Conservation (phyloP, 1,284 basidiomycete species). For the Phenoliferia sp. region DNA sequence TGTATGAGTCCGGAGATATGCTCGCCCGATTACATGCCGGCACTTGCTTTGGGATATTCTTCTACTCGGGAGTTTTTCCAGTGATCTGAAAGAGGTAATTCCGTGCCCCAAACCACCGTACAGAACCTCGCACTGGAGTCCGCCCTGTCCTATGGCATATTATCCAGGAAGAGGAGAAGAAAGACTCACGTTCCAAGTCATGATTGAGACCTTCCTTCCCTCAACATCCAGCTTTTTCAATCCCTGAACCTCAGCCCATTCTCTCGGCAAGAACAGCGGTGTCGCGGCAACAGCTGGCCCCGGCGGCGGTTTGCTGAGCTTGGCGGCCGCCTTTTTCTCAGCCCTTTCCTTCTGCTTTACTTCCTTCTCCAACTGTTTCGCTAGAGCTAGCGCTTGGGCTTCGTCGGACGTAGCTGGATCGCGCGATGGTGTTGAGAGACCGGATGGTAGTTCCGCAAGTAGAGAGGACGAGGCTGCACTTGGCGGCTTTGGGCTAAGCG, state of each 20-base stretch:
- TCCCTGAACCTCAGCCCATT: conserved; percentile 15
- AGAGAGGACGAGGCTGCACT: neutral
- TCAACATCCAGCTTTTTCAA: neutral
- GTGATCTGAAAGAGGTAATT: no score
- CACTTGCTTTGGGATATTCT: neutral
- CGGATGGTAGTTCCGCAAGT: neutral
- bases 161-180: conserved; percentile 7
- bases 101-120: neutral
- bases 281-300: conserved; percentile 2
- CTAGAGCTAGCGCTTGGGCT: neutral
- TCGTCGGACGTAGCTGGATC: neutral
- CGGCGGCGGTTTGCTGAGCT: neutral
- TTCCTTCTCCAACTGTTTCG: neutral
- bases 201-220: conserved; percentile 18
- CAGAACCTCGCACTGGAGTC: neutral
- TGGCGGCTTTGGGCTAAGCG: neutral
- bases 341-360: neutral
- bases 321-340: neutral
- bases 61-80: neutral
- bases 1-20: neutral
- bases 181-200: conserved; percentile 35
- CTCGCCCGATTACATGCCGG: neutral
- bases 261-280: conserved; percentile 18
- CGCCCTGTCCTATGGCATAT: neutral
- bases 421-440: neutral